phyloP scores from a whole-genome alignment of 345 rosid species.

The Eucalyptus marginata region DNA sequence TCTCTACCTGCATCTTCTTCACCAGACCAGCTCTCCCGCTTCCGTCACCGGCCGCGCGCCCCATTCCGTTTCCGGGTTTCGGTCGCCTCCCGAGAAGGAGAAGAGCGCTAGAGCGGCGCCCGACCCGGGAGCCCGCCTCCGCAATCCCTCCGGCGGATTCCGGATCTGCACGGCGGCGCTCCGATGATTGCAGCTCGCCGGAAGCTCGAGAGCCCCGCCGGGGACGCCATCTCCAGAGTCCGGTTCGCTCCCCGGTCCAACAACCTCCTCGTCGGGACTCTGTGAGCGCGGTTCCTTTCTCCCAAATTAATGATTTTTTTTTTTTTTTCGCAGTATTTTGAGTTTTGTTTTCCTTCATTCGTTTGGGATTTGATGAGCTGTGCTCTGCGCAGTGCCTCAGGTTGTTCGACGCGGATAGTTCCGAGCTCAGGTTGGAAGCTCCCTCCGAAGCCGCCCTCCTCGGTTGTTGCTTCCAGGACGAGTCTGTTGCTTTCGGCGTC shows the following conservation, averaged over 20 bases:
- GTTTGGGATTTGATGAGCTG: background rate
- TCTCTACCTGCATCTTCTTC: background rate
- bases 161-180: background rate
- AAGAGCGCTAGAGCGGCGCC: background rate
- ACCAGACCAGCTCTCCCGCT: background rate
- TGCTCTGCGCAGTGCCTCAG: constrained; percentile 35
- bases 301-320: background rate
- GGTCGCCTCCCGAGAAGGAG: background rate
- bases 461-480: constrained; percentile 66
- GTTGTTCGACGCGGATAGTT: constrained; percentile 62
- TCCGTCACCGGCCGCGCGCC: background rate
- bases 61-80: background rate
- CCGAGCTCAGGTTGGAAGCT: constrained; percentile 34
- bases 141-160: background rate
- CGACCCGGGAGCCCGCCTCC: too few relatives aligned
- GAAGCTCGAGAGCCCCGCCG: constrained; percentile 34
- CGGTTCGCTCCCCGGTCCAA: constrained; percentile 67
- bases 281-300: constrained; percentile 24
- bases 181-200: constrained; percentile 20
- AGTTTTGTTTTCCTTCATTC: background rate
- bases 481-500: constrained; percentile 37
- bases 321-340: background rate
- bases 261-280: constrained; percentile 86
- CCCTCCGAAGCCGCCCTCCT: constrained; percentile 52
- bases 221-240: constrained; percentile 60